Conservation (phyloP, 768 basidiomycete species). For the Sistotremastrum niveocremeum region DNA sequence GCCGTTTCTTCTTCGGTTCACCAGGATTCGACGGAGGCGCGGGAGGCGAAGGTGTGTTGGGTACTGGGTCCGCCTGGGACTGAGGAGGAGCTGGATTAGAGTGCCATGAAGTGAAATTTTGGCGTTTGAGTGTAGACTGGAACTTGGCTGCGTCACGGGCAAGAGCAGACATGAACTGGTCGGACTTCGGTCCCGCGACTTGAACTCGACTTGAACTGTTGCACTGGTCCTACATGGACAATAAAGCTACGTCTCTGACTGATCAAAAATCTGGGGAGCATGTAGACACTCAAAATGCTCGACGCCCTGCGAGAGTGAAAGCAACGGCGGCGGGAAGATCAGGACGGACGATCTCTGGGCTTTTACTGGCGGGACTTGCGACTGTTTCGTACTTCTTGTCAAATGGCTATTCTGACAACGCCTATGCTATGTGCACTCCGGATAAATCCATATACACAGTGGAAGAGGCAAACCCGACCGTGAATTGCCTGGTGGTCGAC, state of each 20-base stretch:
- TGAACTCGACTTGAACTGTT: too few relatives aligned
- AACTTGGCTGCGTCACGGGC: slow-evolving; percentile 60
- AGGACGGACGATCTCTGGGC: too few relatives aligned
- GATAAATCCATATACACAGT: slow-evolving; percentile 55
- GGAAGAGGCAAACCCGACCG: slow-evolving; percentile 33
- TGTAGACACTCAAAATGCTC: too few relatives aligned
- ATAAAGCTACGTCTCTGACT: too few relatives aligned
- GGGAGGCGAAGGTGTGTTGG: slow-evolving; percentile 14
- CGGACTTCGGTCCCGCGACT: too few relatives aligned
- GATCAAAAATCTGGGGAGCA: too few relatives aligned
- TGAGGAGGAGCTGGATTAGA: slow-evolving; percentile 36
- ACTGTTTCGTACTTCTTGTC: too few relatives aligned
- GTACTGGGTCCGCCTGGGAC: slow-evolving; percentile 18
- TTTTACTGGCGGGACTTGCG: too few relatives aligned
- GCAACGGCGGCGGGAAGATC: too few relatives aligned
- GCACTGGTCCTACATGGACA: too few relatives aligned
- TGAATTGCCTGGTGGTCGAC: slow-evolving; percentile 48
- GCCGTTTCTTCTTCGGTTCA: slow-evolving; percentile 36
- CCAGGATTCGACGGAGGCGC: slow-evolving; percentile 7
- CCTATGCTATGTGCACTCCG: slow-evolving; percentile 48
- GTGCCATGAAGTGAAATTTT: slow-evolving; percentile 68
- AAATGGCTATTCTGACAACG: neutral
- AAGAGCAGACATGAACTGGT: slow-evolving; percentile 43
- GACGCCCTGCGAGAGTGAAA: too few relatives aligned
- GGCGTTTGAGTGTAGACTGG: slow-evolving; percentile 47